Evolutionary conservation across 192 early-diverging fungal species (phyloP).

Genomic region (Spinellus fusiger): DNA sequence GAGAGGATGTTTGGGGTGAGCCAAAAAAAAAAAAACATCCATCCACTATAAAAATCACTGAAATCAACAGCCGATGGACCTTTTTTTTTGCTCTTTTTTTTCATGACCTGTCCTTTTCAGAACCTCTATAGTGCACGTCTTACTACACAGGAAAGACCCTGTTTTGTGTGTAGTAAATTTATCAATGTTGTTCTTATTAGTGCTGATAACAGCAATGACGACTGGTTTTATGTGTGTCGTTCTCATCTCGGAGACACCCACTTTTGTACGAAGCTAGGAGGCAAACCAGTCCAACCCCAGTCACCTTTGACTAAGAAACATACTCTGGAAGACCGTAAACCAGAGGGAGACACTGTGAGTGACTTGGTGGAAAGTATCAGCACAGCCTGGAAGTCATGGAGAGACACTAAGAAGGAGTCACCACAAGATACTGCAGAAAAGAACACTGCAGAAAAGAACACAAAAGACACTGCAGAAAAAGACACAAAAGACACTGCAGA

Average conservation of each 20-base stretch:
- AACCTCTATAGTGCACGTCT: constrained; percentile 32
- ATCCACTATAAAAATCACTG: too few relatives aligned
- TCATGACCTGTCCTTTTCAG: constrained; percentile 6
- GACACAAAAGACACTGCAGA: background rate
- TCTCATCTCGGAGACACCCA: constrained; percentile 39
- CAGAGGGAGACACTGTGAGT: constrained; percentile 28
- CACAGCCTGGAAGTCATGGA: constrained; percentile 27
- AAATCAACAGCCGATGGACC: too few relatives aligned
- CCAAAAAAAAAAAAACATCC: too few relatives aligned
- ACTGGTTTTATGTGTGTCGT: constrained; percentile 48
- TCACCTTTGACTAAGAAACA: constrained; percentile 28
- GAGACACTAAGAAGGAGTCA: constrained; percentile 14
- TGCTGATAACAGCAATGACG: constrained; percentile 40
- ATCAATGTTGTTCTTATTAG: constrained; percentile 40
- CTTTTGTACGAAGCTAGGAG: constrained; percentile 38
- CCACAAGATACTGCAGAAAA: constrained; percentile 22
- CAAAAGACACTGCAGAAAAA: constrained; percentile 13
- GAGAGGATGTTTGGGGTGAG: too few relatives aligned
- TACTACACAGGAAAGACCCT: constrained; percentile 32
- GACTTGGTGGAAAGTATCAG: constrained; percentile 30
- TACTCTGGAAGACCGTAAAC: constrained; percentile 8
- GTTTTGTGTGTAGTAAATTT: constrained; percentile 50
- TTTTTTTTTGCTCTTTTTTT: constrained; percentile 8
- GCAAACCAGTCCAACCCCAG: constrained; percentile 21
- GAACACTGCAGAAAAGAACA: constrained; percentile 28